Base-by-base conservation (phyloP, 352 stramenopile species). In the Phytophthora lateralis region DNA sequence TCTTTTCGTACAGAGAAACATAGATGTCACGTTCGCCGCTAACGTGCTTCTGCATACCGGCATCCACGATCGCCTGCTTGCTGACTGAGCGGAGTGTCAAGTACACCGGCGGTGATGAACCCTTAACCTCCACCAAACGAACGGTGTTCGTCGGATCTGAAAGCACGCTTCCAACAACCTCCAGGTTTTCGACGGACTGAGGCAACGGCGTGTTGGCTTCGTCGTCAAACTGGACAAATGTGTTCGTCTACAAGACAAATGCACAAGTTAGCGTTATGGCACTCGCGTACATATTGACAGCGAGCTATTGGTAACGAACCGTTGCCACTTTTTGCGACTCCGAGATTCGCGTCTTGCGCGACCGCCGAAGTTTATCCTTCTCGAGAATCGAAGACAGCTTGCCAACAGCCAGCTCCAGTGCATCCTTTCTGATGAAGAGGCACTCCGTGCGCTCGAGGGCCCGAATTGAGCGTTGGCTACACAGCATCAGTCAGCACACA, bases 21-120 rank as follows among this genome's bases (percentile, higher is more conserved):
- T 93, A 92, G 21, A 96, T 93, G 53, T 96, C 87, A 38, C 85
- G 80, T 55, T 96, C 87, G 6, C 82, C 85, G 7, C 76, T 79
- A 6, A 96, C 65, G 39, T 94, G 85, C n/a, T 82, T 91, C 54
- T 96, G 84, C 76, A 93, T 89, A 35, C 85, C 78, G 18, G 78
- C 74, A n/a, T 92, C 78, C 24, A 89, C 74, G 29, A 93, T 88
- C 9, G 81, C 84, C 58, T 92, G 85, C 56, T 94, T 94, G 71
- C 80, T 90, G 26, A 89, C 84, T 10, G 80, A 88, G 1, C 85
- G 78, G 39, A 96, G 64, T 14, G 87, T 96, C 56, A 93, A 78
- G 49, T 89, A 88, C 10, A 60, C 37, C 24, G 74, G 66, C 24
- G 81, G 71, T 8, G 78, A 86, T 8, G 69, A 72, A 2, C 66